These are phyloP conservation scores for Psilocybe azurescens DNA, from an alignment of 768 basidiomycete genomes.

Conservation along the genomic window DNA sequence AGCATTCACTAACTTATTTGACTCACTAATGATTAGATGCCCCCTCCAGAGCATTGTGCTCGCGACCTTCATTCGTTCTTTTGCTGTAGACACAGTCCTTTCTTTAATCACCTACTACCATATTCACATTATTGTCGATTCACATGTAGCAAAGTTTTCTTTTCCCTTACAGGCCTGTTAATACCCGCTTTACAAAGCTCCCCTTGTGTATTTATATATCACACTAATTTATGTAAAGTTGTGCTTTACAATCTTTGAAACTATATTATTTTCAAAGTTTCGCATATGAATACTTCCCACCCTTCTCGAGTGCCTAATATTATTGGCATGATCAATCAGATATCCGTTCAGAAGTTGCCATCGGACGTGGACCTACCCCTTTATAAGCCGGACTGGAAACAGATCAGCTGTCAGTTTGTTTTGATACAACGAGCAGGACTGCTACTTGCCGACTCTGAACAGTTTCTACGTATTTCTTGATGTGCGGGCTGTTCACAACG, in stretches of 20 bases:
- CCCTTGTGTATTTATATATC: constrained; percentile 26
- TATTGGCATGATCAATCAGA: background rate
- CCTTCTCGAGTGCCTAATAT: constrained; percentile 33
- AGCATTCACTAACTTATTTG: constrained; percentile 10
- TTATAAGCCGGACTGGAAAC: constrained; percentile 10
- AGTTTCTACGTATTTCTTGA: constrained; percentile 27
- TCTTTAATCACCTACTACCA: constrained; percentile 9
- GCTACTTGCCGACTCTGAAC: constrained; percentile 27
- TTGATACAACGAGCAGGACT: background rate
- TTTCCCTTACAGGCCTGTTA: constrained; percentile 5
- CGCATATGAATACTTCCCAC: constrained; percentile 36
- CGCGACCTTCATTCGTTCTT: constrained; percentile 1
- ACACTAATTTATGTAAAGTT: constrained; percentile 15
- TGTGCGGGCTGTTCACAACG: constrained; percentile 19
- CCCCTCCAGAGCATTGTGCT: background rate
- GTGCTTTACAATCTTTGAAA: background rate
- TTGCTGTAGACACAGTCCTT: constrained; percentile 19
- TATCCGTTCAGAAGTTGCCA: background rate
- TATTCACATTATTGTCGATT: constrained; percentile 11
- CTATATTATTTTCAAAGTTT: constrained; percentile 9
- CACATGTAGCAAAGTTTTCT: constrained; percentile 1
- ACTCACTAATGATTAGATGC: background rate
- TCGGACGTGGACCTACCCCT: constrained; percentile 4
- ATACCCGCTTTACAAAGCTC: constrained; percentile 9
- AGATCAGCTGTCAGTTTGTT: background rate